phyloP scores from a whole-genome alignment of 768 basidiomycete genomes.

The Hygrocybe coccinea region DNA sequence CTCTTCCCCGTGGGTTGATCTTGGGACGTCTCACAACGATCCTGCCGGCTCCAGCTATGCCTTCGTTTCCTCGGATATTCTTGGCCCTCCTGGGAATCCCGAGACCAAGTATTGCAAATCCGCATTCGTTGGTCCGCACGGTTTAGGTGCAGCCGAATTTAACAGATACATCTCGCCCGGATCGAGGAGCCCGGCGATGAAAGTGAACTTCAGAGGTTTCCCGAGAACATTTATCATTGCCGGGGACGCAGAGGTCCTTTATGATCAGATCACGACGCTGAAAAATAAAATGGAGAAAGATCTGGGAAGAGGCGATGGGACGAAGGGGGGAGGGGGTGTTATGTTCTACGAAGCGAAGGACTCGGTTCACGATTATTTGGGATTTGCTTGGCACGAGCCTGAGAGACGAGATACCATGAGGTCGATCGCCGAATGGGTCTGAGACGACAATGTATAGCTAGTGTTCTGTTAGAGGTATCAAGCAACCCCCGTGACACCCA shows the following conservation, averaged over 20 bases:
- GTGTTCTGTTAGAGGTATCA: too few relatives aligned
- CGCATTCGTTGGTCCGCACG: constrained; percentile 48
- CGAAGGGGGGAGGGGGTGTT: constrained; percentile 36
- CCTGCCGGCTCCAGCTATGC: constrained; percentile 36
- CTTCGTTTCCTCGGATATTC: constrained; percentile 35
- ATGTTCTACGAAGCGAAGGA: constrained; percentile 48
- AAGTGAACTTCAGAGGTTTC: constrained; percentile 48
- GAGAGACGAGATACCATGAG: constrained; percentile 45
- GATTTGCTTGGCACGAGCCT: constrained; percentile 48
- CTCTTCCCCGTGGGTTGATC: constrained; percentile 55
- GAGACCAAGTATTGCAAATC: constrained; percentile 29
- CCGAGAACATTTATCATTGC: constrained; percentile 56
- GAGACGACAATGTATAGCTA: neutral
- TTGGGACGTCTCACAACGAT: constrained; percentile 37
- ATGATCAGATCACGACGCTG: constrained; percentile 48
- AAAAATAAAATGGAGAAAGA: constrained; percentile 47
- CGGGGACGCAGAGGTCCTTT: constrained; percentile 54
- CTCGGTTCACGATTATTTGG: constrained; percentile 50
- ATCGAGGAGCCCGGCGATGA: constrained; percentile 35
- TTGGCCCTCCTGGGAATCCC: constrained; percentile 21
- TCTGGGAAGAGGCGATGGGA: constrained; percentile 42
- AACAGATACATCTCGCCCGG: constrained; percentile 60
- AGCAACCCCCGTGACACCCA: too few relatives aligned
- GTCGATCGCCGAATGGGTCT: constrained; percentile 46
- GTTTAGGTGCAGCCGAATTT: constrained; percentile 38